Evolutionary conservation across 306 rosid species (phyloP).

Genomic region (Citrullus mucosospermus): DNA sequence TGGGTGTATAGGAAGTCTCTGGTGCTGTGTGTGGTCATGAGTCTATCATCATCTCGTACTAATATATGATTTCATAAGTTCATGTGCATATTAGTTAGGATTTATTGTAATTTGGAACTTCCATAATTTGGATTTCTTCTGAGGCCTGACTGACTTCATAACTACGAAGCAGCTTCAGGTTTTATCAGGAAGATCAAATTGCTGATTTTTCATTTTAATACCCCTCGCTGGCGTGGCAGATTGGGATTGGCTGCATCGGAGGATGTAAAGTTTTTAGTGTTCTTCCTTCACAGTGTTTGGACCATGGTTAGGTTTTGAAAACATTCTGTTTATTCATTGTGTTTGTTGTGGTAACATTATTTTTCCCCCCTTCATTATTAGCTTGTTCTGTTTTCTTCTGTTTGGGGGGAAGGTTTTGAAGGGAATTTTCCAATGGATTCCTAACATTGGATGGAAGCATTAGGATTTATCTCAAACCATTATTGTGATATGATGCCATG

Average conservation of each 20-base stretch:
- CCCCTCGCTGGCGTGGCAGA: background rate
- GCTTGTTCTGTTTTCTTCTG: background rate
- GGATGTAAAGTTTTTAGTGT: background rate
- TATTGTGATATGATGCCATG: background rate
- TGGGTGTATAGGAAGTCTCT: conserved; percentile 57
- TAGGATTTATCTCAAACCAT: background rate
- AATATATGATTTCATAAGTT: conserved; percentile 4
- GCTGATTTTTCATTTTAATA: background rate
- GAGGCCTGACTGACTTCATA: conserved; percentile 40
- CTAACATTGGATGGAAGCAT: background rate
- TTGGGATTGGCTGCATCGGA: background rate
- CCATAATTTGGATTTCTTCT: conserved; percentile 30
- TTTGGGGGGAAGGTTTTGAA: background rate
- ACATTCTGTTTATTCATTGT: background rate
- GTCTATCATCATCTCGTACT: conserved; percentile 32
- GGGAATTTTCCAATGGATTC: background rate
- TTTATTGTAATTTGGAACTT: conserved; percentile 24
- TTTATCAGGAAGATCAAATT: conserved; percentile 17
- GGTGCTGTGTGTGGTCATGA: conserved; percentile 40
- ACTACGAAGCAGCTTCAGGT: conserved; percentile 35
- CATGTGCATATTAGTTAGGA: conserved; percentile 66
- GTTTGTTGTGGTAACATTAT: background rate
- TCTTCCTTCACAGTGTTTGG: background rate
- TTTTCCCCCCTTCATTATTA: background rate
- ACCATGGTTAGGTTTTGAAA: background rate